Evolutionary conservation across 495 filamentous ascomycete species (phyloP).

Genomic region (Astrothelium subdiscretum): DNA sequence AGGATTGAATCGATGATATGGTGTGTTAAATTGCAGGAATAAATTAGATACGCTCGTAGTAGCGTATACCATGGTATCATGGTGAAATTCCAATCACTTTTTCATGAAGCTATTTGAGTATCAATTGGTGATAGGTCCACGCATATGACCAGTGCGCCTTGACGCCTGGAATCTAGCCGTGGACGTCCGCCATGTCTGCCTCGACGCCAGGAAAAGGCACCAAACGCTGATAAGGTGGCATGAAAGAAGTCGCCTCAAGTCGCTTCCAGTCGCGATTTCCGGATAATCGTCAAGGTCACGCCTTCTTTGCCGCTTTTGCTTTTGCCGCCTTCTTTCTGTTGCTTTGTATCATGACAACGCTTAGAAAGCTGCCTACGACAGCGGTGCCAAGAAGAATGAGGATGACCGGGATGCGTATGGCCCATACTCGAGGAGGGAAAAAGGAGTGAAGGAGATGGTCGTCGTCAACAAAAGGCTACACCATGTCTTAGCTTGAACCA

Average conservation of each 20-base stretch:
- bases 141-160: not conserved
- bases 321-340: slow-evolving; percentile 95
- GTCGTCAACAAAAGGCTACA: slow-evolving; percentile 91
- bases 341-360: slow-evolving; percentile 97
- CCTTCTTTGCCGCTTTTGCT: slow-evolving; percentile 59
- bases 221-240: no score
- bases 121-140: not conserved
- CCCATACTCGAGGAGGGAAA: slow-evolving; percentile 97
- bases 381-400: slow-evolving; percentile 83
- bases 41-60: not conserved
- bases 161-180: not conserved
- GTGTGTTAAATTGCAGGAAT: not conserved
- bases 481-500: not conserved
- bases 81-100: not conserved
- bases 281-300: no score
- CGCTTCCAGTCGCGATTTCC: no score
- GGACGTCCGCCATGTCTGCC: not conserved
- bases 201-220: not conserved
- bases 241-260: no score
- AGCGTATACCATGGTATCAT: not conserved
- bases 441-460: slow-evolving; percentile 78
- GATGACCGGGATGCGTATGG: slow-evolving; percentile 95
- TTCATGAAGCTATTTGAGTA: not conserved
- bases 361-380: slow-evolving; percentile 91
- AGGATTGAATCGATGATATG: not conserved